A percentile compares a stretch with the other conserved stretches of the same genome.
These are phyloP conservation scores for Ciborinia camelliae DNA, from an alignment of 2,329 filamentous ascomycete genomes.

Conservation along the genomic window DNA sequence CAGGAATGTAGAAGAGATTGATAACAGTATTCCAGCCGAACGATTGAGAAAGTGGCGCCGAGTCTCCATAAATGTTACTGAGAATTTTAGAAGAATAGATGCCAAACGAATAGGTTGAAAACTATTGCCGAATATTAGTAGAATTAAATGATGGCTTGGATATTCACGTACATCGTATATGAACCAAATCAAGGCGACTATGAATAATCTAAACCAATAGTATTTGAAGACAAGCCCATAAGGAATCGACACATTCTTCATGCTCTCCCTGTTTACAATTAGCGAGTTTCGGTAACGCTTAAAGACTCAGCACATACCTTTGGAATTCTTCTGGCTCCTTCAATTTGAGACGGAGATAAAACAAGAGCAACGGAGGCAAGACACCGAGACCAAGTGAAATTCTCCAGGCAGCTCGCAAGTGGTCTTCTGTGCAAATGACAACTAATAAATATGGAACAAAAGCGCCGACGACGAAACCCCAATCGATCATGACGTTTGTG, in stretches of 20 bases:
- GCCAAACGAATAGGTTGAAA: slow-evolving; percentile 78
- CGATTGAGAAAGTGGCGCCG: slow-evolving; percentile 65
- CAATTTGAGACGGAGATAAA: slow-evolving; percentile 68
- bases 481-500: slow-evolving; percentile 84
- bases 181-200: slow-evolving; percentile 78
- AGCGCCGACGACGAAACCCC: slow-evolving; percentile 70
- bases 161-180: slow-evolving; percentile 62
- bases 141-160: background rate
- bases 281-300: slow-evolving; percentile 5
- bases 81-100: slow-evolving; percentile 81
- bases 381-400: slow-evolving; percentile 74
- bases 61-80: slow-evolving; percentile 56
- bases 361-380: slow-evolving; percentile 69
- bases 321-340: slow-evolving; percentile 77
- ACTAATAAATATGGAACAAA: slow-evolving; percentile 70
- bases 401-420: slow-evolving; percentile 76
- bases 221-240: slow-evolving; percentile 57
- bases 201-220: slow-evolving; percentile 69
- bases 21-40: slow-evolving; percentile 89
- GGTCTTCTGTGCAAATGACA: slow-evolving; percentile 50
- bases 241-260: slow-evolving; percentile 47
- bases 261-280: slow-evolving; percentile 33
- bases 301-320: slow-evolving; percentile 23
- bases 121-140: slow-evolving; percentile 44
- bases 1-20: slow-evolving; percentile 86